phyloP scores from a whole-genome alignment of 805 yeast genomes.

The Ascoidea tarda region DNA sequence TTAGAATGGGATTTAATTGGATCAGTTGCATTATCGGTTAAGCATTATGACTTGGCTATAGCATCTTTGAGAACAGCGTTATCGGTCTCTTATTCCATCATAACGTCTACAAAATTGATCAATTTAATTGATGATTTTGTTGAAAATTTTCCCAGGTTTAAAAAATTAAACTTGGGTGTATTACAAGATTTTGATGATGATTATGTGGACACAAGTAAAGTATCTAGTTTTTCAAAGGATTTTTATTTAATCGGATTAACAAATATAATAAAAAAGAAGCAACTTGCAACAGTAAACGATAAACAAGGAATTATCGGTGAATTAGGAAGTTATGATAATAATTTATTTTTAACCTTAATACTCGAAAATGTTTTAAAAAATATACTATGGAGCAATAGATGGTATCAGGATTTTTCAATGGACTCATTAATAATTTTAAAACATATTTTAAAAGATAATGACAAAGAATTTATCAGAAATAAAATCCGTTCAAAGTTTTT shows the following conservation, averaged over 20 bases:
- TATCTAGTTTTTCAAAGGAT: constrained; percentile 3
- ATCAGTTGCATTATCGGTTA: constrained; percentile 32
- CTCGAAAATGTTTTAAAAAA: constrained; percentile 30
- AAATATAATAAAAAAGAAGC: constrained; percentile 4
- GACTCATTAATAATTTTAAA: constrained; percentile 29
- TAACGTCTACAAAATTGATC: constrained; percentile 37
- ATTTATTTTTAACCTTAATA: constrained; percentile 21
- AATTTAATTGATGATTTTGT: constrained; percentile 26
- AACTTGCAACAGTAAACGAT: constrained; percentile 2
- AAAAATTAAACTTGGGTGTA: constrained; percentile 12
- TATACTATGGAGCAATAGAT: constrained; percentile 49
- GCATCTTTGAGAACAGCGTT: constrained; percentile 41
- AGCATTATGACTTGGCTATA: constrained; percentile 31
- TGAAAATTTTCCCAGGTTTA: constrained; percentile 13
- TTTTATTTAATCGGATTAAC: constrained; percentile 13
- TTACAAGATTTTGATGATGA: constrained; percentile 6
- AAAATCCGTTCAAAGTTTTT: constrained; percentile 14
- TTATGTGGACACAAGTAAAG: neutral
- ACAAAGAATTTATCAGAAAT: constrained; percentile 18
- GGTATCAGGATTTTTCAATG: constrained; percentile 42
- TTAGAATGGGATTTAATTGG: constrained; percentile 70
- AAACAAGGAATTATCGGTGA: constrained; percentile 10
- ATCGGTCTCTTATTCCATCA: constrained; percentile 46
- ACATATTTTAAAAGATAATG: constrained; percentile 23
- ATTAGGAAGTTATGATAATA: constrained; percentile 12